Base-by-base conservation (phyloP, 352 stramenopile species). In the Phytopythium boreale region DNA sequence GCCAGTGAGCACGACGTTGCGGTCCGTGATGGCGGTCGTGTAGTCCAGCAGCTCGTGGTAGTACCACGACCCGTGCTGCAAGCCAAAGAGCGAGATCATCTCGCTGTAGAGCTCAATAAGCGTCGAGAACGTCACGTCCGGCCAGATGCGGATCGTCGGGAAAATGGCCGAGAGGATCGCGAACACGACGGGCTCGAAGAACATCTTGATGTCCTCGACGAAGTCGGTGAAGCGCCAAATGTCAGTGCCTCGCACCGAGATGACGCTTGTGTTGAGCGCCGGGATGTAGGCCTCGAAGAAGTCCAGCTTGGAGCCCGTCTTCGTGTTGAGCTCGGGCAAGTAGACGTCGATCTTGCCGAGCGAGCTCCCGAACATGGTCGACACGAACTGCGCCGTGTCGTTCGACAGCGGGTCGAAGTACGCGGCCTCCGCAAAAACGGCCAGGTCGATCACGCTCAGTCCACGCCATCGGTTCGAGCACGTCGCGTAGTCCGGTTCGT, bases 161-260 rank as follows among this genome's bases (percentile, higher is more conserved):
- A 97, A 97, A 47, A 97, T 80, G 2, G 82, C 86, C 5, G 87
- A 96, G 22, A 97, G 41, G n/a, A 94, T 80, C 31, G 84, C 88
- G 64, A 97, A 94, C 51, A 96, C 89, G 10, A 97, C 87, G 2
- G 90, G 90, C 70, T 97, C 90, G 44, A 89, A 79, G 73, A 92
- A 95, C 87, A 97, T 95, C 72, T 97, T 97, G 58, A 94, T 84
- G 61, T 97, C 90, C 63, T 97, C 90, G 24, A 96, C 83, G 44
- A 97, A 95, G 68, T 97, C 90, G 2, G 82, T 92, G 58, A 96
- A 94, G 37, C 90, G 82, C 72, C 88, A 95, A 17, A 97, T 92
- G 56, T 97, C 90, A 2, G 90, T 97, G 22, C 90, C 90, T 37
- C 87, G 80, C 17, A 97, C 89, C 6, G 87, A 90, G 60, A 95